Conservation (phyloP, 1,284 basidiomycete genomes). For the Vanrija sp. region DNA sequence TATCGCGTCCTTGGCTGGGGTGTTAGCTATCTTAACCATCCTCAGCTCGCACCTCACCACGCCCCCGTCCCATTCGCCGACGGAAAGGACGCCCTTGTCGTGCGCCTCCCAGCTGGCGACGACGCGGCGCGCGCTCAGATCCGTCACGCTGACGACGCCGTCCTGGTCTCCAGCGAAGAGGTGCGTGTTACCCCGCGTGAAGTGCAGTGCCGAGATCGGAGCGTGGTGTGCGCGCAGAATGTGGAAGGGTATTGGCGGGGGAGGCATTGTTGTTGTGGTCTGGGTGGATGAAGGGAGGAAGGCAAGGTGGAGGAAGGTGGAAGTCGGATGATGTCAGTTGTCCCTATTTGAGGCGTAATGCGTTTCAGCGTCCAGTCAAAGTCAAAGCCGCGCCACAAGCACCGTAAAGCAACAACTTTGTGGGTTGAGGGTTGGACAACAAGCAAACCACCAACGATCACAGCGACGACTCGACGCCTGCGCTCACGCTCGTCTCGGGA, state of each 20-base stretch:
- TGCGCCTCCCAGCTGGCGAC: constrained; percentile 74
- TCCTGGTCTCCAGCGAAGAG: constrained; percentile 75
- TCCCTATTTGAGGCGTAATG: too few relatives aligned
- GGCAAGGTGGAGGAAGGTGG: too few relatives aligned
- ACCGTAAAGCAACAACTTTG: too few relatives aligned
- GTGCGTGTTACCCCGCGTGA: constrained; percentile 66
- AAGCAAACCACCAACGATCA: too few relatives aligned
- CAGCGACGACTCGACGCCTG: too few relatives aligned
- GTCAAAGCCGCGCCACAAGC: too few relatives aligned
- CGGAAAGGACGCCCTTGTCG: constrained; percentile 64
- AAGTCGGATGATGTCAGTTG: too few relatives aligned
- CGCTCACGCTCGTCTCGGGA: too few relatives aligned
- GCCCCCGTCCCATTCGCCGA: constrained; percentile 64
- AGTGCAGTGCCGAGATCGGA: constrained; percentile 54
- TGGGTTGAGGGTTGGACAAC: too few relatives aligned
- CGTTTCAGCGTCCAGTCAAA: too few relatives aligned
- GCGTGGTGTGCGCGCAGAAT: constrained; percentile 67
- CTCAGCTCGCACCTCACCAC: constrained; percentile 62
- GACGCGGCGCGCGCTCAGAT: constrained; percentile 65
- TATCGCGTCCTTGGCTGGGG: constrained; percentile 74
- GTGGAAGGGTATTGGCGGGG: constrained; percentile 59
- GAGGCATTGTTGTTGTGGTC: constrained; percentile 9
- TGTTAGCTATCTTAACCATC: constrained; percentile 13
- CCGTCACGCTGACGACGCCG: constrained; percentile 63
- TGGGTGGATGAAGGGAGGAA: too few relatives aligned